Evolutionary conservation across 2,329 filamentous ascomycete genomes (phyloP), one percentile per base, ranked within the genome.

Genomic region (Aspergillus spinulosporus): DNA sequence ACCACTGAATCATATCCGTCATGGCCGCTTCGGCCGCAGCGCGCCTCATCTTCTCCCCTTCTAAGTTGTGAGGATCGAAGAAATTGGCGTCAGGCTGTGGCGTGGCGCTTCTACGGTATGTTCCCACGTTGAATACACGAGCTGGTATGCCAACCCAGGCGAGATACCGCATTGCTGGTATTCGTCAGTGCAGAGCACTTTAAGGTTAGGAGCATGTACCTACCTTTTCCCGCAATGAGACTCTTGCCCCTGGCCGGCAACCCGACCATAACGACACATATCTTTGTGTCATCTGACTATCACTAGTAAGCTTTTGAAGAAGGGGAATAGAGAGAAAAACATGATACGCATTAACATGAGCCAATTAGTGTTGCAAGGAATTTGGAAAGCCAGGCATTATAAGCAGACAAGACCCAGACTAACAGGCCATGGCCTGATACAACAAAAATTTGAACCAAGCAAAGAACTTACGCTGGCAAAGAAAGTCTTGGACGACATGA

Each of bases 191-290:
- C 43, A 32, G 11, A 9, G 7, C 34, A 42, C 7, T 5, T 8
- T 26, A 26, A 14, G 26, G 12, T 1, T 12, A 48, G 42, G 8
- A 29, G 8, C 29, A 12, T 21, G n/a, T 56, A 72, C 79, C 68
- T 80, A 94, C 92, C 92, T 84, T 97, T 97, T 70, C 96, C 92
- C 64, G 94, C 93, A 72, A 99, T 97, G 74, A 96, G 86, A 79
- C 91, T 96, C 83, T 99, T 99, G 70, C 94, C 94, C 66, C 94
- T 84, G 59, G 94, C 94, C 54, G 94, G 94, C 72, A 99, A 82
- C 64, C 94, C 94, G 59, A 99, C 94, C 94, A 99, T 97, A 68
- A 99, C 92, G 62, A 99, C 92, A 75, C 93, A 97, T 79, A 99
- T 95, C 74, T 90, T 90, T 59, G 90, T 93, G 76, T 97, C 92